Evolutionary conservation across 2,329 filamentous ascomycete species (phyloP).

Genomic region (Alternaria consortialis): DNA sequence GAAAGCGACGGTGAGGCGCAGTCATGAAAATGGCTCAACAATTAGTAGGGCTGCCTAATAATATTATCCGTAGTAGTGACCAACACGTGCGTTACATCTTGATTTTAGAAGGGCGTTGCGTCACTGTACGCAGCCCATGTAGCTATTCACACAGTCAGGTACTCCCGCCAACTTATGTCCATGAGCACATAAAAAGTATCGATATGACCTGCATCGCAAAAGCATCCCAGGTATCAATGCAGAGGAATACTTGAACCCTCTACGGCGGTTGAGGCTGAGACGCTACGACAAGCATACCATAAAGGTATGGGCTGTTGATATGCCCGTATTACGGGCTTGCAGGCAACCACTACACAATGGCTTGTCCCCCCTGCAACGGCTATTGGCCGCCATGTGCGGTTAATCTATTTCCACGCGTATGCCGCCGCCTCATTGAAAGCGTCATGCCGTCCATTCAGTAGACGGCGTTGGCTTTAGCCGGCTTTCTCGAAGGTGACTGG

Average conservation of each 20-base stretch:
- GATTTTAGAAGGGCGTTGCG: background rate
- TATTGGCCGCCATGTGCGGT: conserved; percentile 3
- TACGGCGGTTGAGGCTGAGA: conserved; percentile 7
- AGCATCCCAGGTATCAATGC: background rate
- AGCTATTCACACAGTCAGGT: background rate
- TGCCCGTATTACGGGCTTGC: conserved; percentile 3
- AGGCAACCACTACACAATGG: background rate
- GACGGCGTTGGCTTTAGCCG: conserved; percentile 9
- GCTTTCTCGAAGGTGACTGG: conserved; percentile 16
- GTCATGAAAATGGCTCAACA: background rate
- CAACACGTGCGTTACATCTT: background rate
- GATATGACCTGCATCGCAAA: background rate
- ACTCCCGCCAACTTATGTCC: background rate
- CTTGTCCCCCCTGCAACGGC: background rate
- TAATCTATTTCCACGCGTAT: conserved; percentile 2
- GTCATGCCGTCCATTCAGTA: conserved; percentile 7
- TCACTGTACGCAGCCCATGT: background rate
- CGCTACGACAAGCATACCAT: conserved; percentile 8
- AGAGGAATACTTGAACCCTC: background rate
- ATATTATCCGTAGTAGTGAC: background rate
- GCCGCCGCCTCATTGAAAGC: conserved; percentile 5
- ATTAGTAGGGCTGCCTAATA: background rate
- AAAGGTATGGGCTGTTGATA: background rate
- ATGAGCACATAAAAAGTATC: background rate
- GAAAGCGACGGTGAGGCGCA: background rate